phyloP scores from a whole-genome alignment of 116 monocot species.

The Zostera marina region DNA sequence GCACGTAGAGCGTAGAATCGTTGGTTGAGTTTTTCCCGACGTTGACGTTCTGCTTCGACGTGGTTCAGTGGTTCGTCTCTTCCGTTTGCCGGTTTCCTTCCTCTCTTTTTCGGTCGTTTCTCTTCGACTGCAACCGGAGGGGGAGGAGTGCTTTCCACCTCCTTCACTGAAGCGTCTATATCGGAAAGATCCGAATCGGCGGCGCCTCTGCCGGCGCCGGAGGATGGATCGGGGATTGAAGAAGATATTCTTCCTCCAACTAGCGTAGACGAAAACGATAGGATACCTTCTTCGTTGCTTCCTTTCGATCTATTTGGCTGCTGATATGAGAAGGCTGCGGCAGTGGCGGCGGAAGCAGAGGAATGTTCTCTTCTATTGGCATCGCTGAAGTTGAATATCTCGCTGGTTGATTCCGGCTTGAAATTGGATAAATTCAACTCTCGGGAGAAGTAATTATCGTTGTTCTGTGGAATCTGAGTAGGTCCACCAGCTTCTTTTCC shows the following conservation, averaged over 20 bases:
- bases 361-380: conserved; percentile 11
- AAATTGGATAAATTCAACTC: conserved; percentile 47
- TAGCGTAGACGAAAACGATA: conserved; percentile 32
- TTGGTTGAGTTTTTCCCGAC: conserved; percentile 87
- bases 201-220: conserved; percentile 2
- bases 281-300: conserved; percentile 31
- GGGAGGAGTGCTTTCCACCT: conserved; percentile 34
- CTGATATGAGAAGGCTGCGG: conserved; percentile 9
- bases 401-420: too few relatives aligned
- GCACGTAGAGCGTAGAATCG: conserved; percentile 85
- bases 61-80: conserved; percentile 86
- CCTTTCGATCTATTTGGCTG: conserved; percentile 7
- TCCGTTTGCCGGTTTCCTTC: conserved; percentile 84
- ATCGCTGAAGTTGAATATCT: conserved; percentile 4
- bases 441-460: conserved; percentile 1
- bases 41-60: conserved; percentile 78
- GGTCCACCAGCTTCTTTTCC: too few relatives aligned
- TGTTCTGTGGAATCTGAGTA: not conserved
- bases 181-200: conserved; percentile 44
- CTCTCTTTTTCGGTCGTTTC: conserved; percentile 54
- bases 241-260: not conserved
- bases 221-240: conserved; percentile 11
- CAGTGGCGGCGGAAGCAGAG: not conserved
- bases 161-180: conserved; percentile 35
- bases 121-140: conserved; percentile 19